Conservation (phyloP, 2,329 filamentous ascomycete genomes). For the Colletotrichum sp. region DNA sequence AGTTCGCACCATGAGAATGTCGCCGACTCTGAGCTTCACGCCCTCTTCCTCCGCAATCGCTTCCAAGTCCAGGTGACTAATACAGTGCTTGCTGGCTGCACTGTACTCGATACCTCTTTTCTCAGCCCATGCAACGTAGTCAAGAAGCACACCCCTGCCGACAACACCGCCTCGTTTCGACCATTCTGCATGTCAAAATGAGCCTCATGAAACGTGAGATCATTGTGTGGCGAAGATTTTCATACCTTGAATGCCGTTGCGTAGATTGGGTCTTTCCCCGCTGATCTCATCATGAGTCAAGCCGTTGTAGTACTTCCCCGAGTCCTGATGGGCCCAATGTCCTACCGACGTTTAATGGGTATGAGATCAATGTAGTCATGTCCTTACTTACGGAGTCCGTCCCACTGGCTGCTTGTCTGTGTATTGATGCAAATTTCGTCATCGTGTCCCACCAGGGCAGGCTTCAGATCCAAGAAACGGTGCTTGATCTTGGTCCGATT, state of each 20-base stretch:
- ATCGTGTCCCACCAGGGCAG: not conserved
- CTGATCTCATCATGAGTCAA: not conserved
- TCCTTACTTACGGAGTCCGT: not conserved
- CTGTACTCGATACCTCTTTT: not conserved
- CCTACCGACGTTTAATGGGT: not conserved
- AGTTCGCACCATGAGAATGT: not conserved
- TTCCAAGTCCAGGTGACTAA: not conserved
- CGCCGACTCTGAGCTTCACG: not conserved
- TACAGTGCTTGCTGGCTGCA: not conserved
- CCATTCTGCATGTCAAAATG: not conserved
- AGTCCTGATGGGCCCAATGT: not conserved
- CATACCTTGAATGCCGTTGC: not conserved
- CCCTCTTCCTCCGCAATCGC: not conserved
- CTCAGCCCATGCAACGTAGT: not conserved
- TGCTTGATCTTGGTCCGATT: not conserved
- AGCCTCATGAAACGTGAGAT: not conserved
- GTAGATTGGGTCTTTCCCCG: not conserved
- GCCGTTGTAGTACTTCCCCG: not conserved
- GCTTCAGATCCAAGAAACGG: not conserved
- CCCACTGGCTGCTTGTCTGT: not conserved
- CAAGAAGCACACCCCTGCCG: not conserved
- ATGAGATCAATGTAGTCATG: rapidly evolving
- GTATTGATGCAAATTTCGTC: not conserved
- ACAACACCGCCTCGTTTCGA: not conserved
- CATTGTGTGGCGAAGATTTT: not conserved